These are phyloP conservation scores for Fusarium illudens DNA, from an alignment of 2,329 filamentous ascomycete genomes.

Conservation along the genomic window DNA sequence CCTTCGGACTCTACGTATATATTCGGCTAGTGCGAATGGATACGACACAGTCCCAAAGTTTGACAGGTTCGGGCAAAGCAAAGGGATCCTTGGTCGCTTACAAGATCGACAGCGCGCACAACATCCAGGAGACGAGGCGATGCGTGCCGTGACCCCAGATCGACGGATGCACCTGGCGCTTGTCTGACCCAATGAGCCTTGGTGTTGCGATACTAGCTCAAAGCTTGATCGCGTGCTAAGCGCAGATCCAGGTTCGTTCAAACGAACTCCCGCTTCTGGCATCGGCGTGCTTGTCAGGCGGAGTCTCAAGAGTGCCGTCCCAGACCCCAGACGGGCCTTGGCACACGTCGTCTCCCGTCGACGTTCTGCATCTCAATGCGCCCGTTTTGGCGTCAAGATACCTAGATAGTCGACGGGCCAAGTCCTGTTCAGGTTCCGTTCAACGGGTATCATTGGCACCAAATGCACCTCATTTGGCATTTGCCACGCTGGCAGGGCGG, in stretches of 20 bases:
- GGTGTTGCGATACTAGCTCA: background rate
- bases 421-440: slow-evolving; percentile 2
- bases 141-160: slow-evolving; percentile 21
- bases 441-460: slow-evolving; percentile 22
- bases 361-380: slow-evolving; percentile 2
- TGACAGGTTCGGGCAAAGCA: slow-evolving; percentile 10
- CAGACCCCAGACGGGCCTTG: slow-evolving; percentile 17
- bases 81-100: slow-evolving; percentile 16
- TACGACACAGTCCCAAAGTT: slow-evolving; percentile 1
- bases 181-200: slow-evolving; percentile 28
- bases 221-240: slow-evolving; percentile 27
- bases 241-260: slow-evolving; percentile 35
- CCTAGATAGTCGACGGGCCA: slow-evolving; percentile 9
- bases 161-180: slow-evolving; percentile 33
- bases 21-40: slow-evolving; percentile 3
- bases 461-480: slow-evolving; percentile 36
- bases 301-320: background rate
- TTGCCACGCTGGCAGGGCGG: slow-evolving; percentile 45
- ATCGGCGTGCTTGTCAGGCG: background rate
- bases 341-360: slow-evolving; percentile 7
- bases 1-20: background rate
- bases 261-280: background rate
- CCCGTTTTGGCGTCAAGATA: slow-evolving; percentile 13
- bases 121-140: slow-evolving; percentile 12
- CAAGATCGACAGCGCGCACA: slow-evolving; percentile 31